Evolutionary conservation across 1,284 basidiomycete genomes (phyloP), one percentile per base, ranked within the genome.

Genomic region (Microbotryum scabiosae): DNA sequence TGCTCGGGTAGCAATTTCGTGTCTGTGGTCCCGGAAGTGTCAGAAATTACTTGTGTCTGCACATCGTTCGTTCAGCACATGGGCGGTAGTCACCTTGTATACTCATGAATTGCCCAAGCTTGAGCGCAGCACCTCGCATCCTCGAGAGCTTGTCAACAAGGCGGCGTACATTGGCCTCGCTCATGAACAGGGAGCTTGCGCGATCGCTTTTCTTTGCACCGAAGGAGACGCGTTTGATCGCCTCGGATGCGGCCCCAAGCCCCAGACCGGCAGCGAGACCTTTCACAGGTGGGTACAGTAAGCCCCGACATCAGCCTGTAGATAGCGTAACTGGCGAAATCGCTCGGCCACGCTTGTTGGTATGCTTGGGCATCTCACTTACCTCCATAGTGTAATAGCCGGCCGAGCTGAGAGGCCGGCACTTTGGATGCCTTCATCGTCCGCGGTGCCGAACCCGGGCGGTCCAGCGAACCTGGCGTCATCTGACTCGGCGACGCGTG

Each of bases 51-150:
- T 45, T 8, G 3, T 18, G 50, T 6, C 16, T 5, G 5, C n/a
- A 23, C 26, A 20, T 14, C n/a, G 32, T 26, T n/a, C 16, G 21
- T 2, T 3, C 25, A 25, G 10, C 48, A 20, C 16, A 2, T 48
- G 36, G 10, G 36, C 18, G 10, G 14, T 21, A 62, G 74, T 48
- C 44, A 89, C 90, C 90, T 81, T 99, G 94, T 46, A 98, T 97
- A 71, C 89, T 93, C 80, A 98, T 82, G 72, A 98, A 98, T 73
- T 98, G 96, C 0, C 94, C 94, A 2, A 98, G 78, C 77, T 99
- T 98, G 62, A 99, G 79, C 0, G 94, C 96, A 0, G 96, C 94
- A 1, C 94, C 94, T 21, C 94, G 81, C 94, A 98, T 97, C 70
- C 86, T 84, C 0, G 89, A 87, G 18, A 98, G 80, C 72, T 96